Evolutionary conservation across 345 rosid genomes (phyloP), one percentile per base, ranked within the genome.

Genomic region (Clarkia xantiana): DNA sequence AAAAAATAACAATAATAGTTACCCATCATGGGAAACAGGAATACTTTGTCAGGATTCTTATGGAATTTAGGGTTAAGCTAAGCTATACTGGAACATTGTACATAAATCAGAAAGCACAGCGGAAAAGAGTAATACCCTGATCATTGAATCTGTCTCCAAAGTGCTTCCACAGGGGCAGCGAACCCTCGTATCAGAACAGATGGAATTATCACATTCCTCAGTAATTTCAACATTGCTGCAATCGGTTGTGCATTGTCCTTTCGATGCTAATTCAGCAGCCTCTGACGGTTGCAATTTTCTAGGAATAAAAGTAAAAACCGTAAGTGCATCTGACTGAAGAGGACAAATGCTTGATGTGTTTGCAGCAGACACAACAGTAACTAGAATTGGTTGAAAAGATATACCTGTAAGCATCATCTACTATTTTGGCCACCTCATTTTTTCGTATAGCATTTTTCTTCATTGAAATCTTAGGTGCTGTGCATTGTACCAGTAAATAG

Each of bases 341-440:
- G 36, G 9, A 29, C 25, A 29, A 7, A 29, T 0, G 2, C 5
- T 29, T 29, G 36, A 29, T 29, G 8, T 29, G 6, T 2, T 29
- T 29, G 36, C 36, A 29, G 36, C 9, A 29, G 36, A 29, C 36
- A 29, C 9, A 3, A 29, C 36, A 3, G 46, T 40, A 20, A 53
- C 17, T 38, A 40, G 18, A 14, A 42, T 18, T n/a, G 11, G 22
- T 20, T 34, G 39, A 18, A 42, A 56, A 58, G 14, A 49, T 19
- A 52, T n/a, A 84, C 96, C 96, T 84, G 72, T 84, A 79, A 13
- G 76, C 79, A 62, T 79, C 96, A 19, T 81, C 96, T 1, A 87
- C 80, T 43, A 84, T 60, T 71, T 79, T 84, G 16, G 88, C 86
- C 18, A 78, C 94, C 38, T 67, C 84, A 59, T 84, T 94, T 82